These are phyloP conservation scores for Clohesyomyces aquaticus DNA, from an alignment of 495 filamentous ascomycete genomes.

Conservation along the genomic window DNA sequence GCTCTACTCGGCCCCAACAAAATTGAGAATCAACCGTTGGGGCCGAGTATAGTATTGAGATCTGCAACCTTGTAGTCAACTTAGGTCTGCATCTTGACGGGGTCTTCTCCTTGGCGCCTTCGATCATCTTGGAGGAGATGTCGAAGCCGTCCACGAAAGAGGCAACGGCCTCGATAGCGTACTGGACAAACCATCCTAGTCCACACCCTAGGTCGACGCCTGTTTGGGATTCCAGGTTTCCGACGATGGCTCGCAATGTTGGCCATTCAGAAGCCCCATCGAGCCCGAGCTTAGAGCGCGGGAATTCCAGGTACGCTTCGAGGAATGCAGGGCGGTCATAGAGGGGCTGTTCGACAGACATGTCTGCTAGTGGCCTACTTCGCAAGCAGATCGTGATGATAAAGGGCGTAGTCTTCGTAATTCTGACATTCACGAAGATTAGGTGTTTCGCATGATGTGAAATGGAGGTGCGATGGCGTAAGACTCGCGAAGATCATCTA, in stretches of 20 bases:
- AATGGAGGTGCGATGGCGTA: too few relatives aligned
- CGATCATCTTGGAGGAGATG: conserved; percentile 4
- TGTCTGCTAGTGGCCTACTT: too few relatives aligned
- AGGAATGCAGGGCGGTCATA: conserved; percentile 11
- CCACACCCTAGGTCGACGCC: conserved; percentile 10
- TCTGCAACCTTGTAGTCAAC: not conserved
- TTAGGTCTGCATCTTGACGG: not conserved
- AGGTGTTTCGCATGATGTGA: too few relatives aligned
- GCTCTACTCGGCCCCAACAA: too few relatives aligned
- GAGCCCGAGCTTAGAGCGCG: not conserved
- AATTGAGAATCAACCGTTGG: too few relatives aligned
- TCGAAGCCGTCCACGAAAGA: not conserved
- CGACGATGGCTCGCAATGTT: conserved; percentile 5
- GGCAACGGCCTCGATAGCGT: conserved; percentile 6
- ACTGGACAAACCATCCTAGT: conserved; percentile 7
- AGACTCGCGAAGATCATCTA: too few relatives aligned
- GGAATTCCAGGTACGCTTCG: conserved; percentile 5
- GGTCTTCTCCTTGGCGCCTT: conserved; percentile 10
- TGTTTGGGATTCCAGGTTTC: not conserved
- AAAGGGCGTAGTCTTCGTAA: too few relatives aligned
- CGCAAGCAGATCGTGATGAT: too few relatives aligned
- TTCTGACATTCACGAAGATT: too few relatives aligned
- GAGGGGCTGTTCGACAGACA: not conserved
- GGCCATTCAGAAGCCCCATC: conserved; percentile 13
- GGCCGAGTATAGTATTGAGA: conserved; percentile 13